Base-by-base conservation (phyloP, 2,329 filamentous ascomycete species). In the Colletotrichum endophyticum region DNA sequence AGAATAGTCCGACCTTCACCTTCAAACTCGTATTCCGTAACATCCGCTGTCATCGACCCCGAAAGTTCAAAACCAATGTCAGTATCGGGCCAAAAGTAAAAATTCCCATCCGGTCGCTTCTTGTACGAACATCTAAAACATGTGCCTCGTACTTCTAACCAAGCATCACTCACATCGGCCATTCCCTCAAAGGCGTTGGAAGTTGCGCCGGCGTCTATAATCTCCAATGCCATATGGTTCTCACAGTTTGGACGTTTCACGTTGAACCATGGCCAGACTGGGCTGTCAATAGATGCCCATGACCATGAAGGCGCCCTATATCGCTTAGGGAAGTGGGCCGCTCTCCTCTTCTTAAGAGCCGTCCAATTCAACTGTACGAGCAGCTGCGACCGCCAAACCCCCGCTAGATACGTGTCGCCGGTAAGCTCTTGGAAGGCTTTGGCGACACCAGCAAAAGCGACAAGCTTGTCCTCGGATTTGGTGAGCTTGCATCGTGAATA, bases 21-120 rank as follows among this genome's bases (percentile, higher is more conserved):
- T 12, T 3, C n/a, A 49, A 22, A 22, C 44, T 22, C n/a, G 11
- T 49, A 49, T 49, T 49, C 44, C n/a, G 44, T 22, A n/a, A 12
- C 44, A 49, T 49, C 44, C 44, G 3, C n/a, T n/a, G 0, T 7
- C 12, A 49, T 6, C 11, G 0, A 0, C n/a, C 11, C n/a, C 2
- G 0, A 1, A 7, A 49, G 44, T 22, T 22, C n/a, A 11, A 4
- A 12, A 5, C 19, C 44, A n/a, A 49, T 22, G 44, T 49, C 44
- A 1, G 3, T 2, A 49, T 49, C 44, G 3, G 44, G 44, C 19
- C 44, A 2, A 49, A 13, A 2, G 19, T 0, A 1, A 49, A 49
- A 22, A 3, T 1, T 2, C 12, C 5, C 36, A 49, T 0, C 3
- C 6, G 6, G 1, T 22, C 4, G 11, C 44, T 13, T 22, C 44